These are phyloP conservation scores for Porcisia hertigi DNA, from an alignment of 208 protist genomes.

Conservation along the genomic window DNA sequence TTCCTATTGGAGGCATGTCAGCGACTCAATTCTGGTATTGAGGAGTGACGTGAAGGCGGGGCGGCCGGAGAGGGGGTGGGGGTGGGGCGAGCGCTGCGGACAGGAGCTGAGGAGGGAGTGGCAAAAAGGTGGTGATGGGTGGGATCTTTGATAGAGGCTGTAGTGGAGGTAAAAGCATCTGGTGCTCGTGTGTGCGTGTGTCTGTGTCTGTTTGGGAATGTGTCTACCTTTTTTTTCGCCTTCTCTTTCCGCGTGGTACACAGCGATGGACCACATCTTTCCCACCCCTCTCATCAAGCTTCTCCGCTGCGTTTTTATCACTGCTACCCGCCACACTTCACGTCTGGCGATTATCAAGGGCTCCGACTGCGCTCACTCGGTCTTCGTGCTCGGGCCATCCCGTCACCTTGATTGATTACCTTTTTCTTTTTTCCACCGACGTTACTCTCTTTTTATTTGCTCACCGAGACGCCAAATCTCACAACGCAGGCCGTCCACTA, in stretches of 20 bases:
- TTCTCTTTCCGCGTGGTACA: neutral
- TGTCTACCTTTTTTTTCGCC: neutral
- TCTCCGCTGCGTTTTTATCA: neutral
- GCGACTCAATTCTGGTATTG: neutral
- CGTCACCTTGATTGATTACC: neutral
- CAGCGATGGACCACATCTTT: neutral
- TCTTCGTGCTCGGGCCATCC: neutral
- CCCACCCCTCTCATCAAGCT: neutral
- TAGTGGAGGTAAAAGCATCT: neutral
- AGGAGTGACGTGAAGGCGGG: neutral
- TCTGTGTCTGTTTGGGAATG: neutral
- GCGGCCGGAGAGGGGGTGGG: neutral
- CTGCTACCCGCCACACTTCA: neutral
- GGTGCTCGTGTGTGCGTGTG: neutral
- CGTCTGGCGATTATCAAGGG: neutral
- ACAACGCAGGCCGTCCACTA: neutral
- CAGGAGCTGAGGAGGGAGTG: neutral
- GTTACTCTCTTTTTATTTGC: conserved; percentile 11
- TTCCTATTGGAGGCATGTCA: neutral
- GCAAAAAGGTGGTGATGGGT: neutral
- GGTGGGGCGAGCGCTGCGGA: neutral
- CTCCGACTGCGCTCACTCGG: neutral
- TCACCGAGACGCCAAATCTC: neutral
- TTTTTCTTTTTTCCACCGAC: neutral
- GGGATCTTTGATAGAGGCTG: neutral